phyloP scores from a whole-genome alignment of 345 rosid genomes.

The Luvunga scandens region DNA sequence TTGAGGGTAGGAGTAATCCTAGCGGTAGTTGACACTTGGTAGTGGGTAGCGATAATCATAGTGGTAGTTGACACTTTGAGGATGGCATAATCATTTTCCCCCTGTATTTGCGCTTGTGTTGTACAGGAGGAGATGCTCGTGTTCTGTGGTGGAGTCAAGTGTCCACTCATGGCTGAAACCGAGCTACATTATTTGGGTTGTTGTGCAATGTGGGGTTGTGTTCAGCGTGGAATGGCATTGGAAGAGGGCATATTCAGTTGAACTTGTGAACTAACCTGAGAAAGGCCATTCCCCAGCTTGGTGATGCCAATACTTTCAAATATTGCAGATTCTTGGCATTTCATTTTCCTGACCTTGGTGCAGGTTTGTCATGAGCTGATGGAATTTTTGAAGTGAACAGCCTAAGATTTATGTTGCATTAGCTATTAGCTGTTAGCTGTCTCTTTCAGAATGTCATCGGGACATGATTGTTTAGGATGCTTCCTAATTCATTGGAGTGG shows the following conservation, averaged over 20 bases:
- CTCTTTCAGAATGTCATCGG: not conserved
- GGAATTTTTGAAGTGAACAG: constrained; percentile 6
- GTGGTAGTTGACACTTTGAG: constrained; percentile 59
- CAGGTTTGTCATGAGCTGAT: constrained; percentile 13
- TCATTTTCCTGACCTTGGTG: not conserved
- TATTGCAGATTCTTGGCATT: constrained; percentile 35
- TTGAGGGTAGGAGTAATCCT: constrained; percentile 54
- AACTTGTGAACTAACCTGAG: constrained; percentile 34
- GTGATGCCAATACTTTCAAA: constrained; percentile 22
- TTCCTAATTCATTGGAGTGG: not conserved
- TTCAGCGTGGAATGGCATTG: constrained; percentile 37
- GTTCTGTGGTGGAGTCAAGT: constrained; percentile 51
- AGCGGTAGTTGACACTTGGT: constrained; percentile 46
- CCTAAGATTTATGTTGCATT: constrained; percentile 9
- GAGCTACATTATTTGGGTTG: constrained; percentile 39
- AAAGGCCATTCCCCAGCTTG: constrained; percentile 25
- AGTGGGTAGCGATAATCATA: constrained; percentile 56
- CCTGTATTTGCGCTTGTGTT: constrained; percentile 71
- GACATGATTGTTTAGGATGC: not conserved
- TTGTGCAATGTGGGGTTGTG: constrained; percentile 31
- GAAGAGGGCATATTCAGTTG: constrained; percentile 40
- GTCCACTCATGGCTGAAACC: constrained; percentile 52
- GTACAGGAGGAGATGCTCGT: constrained; percentile 62
- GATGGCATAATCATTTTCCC: constrained; percentile 68
- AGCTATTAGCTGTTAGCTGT: not conserved